Base-by-base conservation (phyloP, 2,329 filamentous ascomycete species). In the Dryadomyces quercivorus region DNA sequence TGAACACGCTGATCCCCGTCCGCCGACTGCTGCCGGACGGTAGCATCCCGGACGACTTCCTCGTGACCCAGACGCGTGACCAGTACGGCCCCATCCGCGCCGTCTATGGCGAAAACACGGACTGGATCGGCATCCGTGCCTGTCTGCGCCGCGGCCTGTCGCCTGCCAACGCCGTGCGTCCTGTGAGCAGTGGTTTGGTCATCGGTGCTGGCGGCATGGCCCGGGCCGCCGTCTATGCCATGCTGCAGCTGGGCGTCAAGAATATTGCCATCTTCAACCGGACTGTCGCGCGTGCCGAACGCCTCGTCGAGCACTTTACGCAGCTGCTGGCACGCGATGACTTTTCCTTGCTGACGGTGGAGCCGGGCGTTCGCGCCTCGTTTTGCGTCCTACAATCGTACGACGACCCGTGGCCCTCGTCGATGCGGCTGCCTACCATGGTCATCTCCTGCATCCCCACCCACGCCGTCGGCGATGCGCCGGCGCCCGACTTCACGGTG, bases 381-480 rank as follows among this genome's bases (percentile, higher is more conserved):
- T 76, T 80, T 55, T 69, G 69, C 16, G 79, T 87, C 2, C 63
- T 89, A 34, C 67, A 71, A 31, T 80, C 78, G 2, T 71, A 74
- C 21, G 69, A 74, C 2, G 75, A 82, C 31, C 66, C 74, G 5
- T 89, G 86, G 86, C 85, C 85, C 1, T 63, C 69, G 36, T 71
- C 72, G 1, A 80, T 75, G 58, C 75, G 77, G 45, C 77, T 77
- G 45, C 85, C 86, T 0, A 88, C 84, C 0, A 82, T 89, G 63
- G 78, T 89, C n/a, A 72, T 87, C 1, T 86, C 82, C 1, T 87
- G 84, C 61, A 85, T 89, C n/a, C 84, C 85, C 0, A 81, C 83
- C 1, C 79, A 82, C 53, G 75, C 78, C 1, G 72, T 81, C 16
- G 75, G 80, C 36, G 77, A 79, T 44, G 73, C 73, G 21, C 76